A percentile compares a stretch with the other conserved stretches of the same genome.
phyloP scores from a whole-genome alignment of 2,329 filamentous ascomycete species.

The Coniochaeta sp. region DNA sequence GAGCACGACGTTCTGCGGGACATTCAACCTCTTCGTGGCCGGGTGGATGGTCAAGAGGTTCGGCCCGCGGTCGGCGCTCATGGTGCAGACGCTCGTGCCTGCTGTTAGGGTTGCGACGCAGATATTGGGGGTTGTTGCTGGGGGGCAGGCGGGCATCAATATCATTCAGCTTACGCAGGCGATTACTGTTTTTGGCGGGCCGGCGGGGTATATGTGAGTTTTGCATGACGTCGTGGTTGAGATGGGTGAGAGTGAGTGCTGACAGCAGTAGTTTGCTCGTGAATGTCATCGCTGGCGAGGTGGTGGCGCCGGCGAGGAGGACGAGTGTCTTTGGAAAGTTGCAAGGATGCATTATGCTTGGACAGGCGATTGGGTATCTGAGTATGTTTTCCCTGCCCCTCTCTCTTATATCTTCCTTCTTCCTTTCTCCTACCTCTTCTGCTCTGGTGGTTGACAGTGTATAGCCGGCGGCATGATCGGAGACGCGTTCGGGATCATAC shows the following conservation, averaged over 20 bases:
- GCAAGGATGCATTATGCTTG: slow-evolving; percentile 61
- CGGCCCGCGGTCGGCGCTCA: slow-evolving; percentile 54
- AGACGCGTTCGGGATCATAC: slow-evolving; percentile 52
- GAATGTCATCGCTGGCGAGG: slow-evolving; percentile 61
- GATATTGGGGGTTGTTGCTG: slow-evolving; percentile 55
- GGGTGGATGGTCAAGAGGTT: slow-evolving; percentile 59
- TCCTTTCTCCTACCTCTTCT: neutral
- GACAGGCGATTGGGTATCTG: slow-evolving; percentile 55
- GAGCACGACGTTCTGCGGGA: slow-evolving; percentile 62
- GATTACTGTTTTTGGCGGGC: slow-evolving; percentile 61
- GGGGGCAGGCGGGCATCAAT: slow-evolving; percentile 54
- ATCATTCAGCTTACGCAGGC: slow-evolving; percentile 62
- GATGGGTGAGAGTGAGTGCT: neutral
- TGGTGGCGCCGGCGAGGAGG: slow-evolving; percentile 49
- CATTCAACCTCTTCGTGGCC: slow-evolving; percentile 59
- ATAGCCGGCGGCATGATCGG: slow-evolving; percentile 56
- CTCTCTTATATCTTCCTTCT: too few species aligned
- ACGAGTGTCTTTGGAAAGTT: slow-evolving; percentile 60
- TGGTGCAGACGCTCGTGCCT: slow-evolving; percentile 56
- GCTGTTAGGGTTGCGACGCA: slow-evolving; percentile 57
- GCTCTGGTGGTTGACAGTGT: neutral
- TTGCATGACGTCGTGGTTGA: neutral
- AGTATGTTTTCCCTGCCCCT: slow-evolving; percentile 23
- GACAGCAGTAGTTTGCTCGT: slow-evolving; percentile 41
- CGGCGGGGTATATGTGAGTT: slow-evolving; percentile 54